phyloP scores from a whole-genome alignment of 257 asterid species.

The Agastache rugosa region DNA sequence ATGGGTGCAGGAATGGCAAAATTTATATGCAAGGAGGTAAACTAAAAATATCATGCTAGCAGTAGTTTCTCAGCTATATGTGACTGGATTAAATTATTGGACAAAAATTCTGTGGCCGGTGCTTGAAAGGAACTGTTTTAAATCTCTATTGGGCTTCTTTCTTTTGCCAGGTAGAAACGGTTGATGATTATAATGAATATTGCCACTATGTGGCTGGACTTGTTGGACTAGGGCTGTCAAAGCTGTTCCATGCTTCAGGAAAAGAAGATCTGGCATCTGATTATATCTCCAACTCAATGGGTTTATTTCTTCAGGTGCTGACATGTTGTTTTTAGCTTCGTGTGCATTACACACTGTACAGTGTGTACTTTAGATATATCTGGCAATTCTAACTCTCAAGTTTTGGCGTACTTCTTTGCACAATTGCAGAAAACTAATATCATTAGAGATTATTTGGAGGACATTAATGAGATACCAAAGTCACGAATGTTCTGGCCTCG shows the following conservation, averaged over 20 bases:
- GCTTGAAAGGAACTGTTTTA: slow-evolving; percentile 1
- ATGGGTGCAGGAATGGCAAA: slow-evolving; percentile 99
- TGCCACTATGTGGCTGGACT: slow-evolving; percentile 98
- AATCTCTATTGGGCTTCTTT: slow-evolving; percentile 21
- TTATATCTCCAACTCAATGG: slow-evolving; percentile 84
- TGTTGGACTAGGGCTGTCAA: slow-evolving; percentile 93
- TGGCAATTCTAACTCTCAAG: slow-evolving; percentile 5
- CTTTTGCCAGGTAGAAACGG: slow-evolving; percentile 76
- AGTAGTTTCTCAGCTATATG: slow-evolving; percentile 17
- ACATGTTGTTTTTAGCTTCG: slow-evolving; percentile 24
- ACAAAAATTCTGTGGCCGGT: not conserved
- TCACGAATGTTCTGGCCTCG: slow-evolving; percentile 99
- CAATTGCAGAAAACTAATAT: slow-evolving; percentile 79
- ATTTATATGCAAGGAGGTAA: slow-evolving; percentile 94
- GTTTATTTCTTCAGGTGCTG: slow-evolving; percentile 81
- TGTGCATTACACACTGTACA: slow-evolving; percentile 13
- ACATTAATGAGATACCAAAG: slow-evolving; percentile 91
- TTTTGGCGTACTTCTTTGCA: slow-evolving; percentile 29
- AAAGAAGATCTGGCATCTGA: slow-evolving; percentile 76
- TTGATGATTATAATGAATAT: slow-evolving; percentile 86
- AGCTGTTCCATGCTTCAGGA: slow-evolving; percentile 87
- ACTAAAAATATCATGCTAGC: slow-evolving; percentile 25
- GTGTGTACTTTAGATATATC: slow-evolving; percentile 6
- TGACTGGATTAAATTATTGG: slow-evolving; percentile 22
- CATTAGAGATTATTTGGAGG: slow-evolving; percentile 93